Evolutionary conservation across 2,329 filamentous ascomycete species (phyloP), one percentile per base, ranked within the genome.

Genomic region (Kalaharituber pfeilii): DNA sequence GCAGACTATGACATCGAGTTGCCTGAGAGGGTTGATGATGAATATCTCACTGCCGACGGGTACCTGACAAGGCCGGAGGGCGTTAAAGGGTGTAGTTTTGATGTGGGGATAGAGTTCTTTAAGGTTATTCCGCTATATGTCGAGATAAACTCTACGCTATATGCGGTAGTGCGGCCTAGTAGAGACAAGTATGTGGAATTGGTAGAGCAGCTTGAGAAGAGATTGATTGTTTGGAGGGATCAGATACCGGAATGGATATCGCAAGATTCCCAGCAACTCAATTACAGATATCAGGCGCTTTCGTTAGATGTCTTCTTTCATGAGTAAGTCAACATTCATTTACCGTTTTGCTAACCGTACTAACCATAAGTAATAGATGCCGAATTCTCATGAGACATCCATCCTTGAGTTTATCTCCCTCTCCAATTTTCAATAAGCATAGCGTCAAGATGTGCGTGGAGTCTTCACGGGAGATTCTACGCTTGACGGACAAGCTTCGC

Each of bases 1-100:
- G 79, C 84, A 51, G 84, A 91, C 59, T 82, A 87, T 61, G 86
- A 93, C 62, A 77, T 84, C 30, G 84, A 86, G 57, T 77, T 86
- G 49, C 86, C 85, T 1, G 75, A 84, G 55, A 70, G 79, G 4
- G 74, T 88, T 28, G 73, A 81, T 25, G 86, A 93, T 65, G 80
- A 84, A 60, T 71, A 80, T 27, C 73, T 86, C 0, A 77, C 75
- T 0, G 79, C 84, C 33, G 70, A 78, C 2, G 80, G 80, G 2
- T 70, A 82, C n/a, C 56, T 63, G 55, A 65, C 47, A 74, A 80
- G 60, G 69, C 71, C 5, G 71, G 73, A 22, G 71, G 69, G 55
- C 67, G 71, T 30, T 30, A 61, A 62, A 2, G 70, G 73, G n/a
- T 89, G 84, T 65, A 73, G 73, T 1, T 87, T 81, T 63, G 72